Evolutionary conservation across 208 protist species (phyloP).

Genomic region (Wallacemonas sp.): DNA sequence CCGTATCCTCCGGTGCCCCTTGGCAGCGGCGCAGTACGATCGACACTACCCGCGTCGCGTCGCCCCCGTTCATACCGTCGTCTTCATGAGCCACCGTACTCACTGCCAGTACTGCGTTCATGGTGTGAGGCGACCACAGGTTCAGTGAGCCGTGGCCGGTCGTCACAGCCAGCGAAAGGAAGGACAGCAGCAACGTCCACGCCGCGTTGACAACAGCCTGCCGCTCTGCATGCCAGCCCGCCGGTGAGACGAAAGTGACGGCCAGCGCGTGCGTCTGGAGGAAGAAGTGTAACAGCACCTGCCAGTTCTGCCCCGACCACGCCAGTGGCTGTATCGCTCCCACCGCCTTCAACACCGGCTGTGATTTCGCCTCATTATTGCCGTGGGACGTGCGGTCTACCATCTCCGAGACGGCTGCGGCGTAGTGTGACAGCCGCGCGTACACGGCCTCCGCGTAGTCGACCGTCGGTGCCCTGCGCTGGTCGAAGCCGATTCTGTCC

Average conservation of each 20-base stretch:
- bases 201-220: slow-evolving; percentile 21
- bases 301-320: slow-evolving; percentile 9
- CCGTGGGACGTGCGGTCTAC: background rate
- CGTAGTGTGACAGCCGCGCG: slow-evolving; percentile 3
- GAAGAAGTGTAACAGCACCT: slow-evolving; percentile 33
- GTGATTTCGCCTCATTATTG: too few species aligned
- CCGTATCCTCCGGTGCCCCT: background rate
- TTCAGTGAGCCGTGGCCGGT: slow-evolving; percentile 1
- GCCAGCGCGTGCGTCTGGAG: slow-evolving; percentile 17
- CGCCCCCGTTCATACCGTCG: background rate
- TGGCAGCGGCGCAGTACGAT: background rate
- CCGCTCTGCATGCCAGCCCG: slow-evolving; percentile 27
- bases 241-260: slow-evolving; percentile 21
- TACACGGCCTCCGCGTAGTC: slow-evolving; percentile 24
- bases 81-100: background rate
- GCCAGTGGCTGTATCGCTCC: background rate
- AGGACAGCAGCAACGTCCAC: slow-evolving; percentile 31
- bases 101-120: background rate
- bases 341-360: too few species aligned
- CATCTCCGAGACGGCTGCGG: background rate
- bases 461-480: slow-evolving; percentile 11
- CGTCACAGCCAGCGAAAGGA: slow-evolving; percentile 6
- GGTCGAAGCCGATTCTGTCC: slow-evolving; percentile 22
- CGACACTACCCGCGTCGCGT: background rate
- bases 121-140: background rate